Conservation (phyloP, 2,329 filamentous ascomycete species). For the Dothistroma septosporum region DNA sequence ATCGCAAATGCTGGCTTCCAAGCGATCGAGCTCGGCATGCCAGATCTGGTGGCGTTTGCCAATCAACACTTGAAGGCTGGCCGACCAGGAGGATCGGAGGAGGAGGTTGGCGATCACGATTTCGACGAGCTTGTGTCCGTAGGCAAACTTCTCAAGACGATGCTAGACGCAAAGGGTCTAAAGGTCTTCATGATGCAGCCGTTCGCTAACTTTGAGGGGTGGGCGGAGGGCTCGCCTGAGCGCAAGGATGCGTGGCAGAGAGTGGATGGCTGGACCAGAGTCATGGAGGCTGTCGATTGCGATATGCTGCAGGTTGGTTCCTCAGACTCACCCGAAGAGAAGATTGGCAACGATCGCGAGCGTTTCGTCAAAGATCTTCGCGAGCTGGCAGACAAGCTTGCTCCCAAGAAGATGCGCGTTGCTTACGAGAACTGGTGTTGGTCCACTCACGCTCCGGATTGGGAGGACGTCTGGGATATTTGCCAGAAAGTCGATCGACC, state of each 20-base stretch:
- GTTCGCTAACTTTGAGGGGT: constrained; percentile 74
- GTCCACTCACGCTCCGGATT: constrained; percentile 65
- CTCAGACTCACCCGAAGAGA: constrained; percentile 56
- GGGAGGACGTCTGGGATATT: constrained; percentile 67
- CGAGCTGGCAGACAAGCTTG: constrained; percentile 60
- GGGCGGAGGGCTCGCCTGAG: constrained; percentile 56
- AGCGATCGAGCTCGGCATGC: constrained; percentile 70
- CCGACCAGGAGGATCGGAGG: constrained; percentile 12
- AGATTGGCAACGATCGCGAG: constrained; percentile 49
- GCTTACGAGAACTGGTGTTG: constrained; percentile 84
- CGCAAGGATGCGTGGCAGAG: constrained; percentile 59
- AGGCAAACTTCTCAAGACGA: constrained; percentile 50
- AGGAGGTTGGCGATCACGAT: constrained; percentile 53
- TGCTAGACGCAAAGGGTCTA: constrained; percentile 54
- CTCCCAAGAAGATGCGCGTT: constrained; percentile 54
- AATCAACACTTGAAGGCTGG: constrained; percentile 45
- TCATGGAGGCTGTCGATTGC: constrained; percentile 67
- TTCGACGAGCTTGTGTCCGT: constrained; percentile 56
- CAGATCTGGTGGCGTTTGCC: constrained; percentile 64
- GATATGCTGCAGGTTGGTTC: constrained; percentile 67
- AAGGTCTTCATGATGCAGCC: constrained; percentile 69
- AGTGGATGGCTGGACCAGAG: constrained; percentile 62
- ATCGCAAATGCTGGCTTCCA: constrained; percentile 63
- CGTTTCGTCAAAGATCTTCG: constrained; percentile 59
- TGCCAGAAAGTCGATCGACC: constrained; percentile 58